Evolutionary conservation across 148 eudicot genomes (phyloP).

Genomic region (Camellia japonica): DNA sequence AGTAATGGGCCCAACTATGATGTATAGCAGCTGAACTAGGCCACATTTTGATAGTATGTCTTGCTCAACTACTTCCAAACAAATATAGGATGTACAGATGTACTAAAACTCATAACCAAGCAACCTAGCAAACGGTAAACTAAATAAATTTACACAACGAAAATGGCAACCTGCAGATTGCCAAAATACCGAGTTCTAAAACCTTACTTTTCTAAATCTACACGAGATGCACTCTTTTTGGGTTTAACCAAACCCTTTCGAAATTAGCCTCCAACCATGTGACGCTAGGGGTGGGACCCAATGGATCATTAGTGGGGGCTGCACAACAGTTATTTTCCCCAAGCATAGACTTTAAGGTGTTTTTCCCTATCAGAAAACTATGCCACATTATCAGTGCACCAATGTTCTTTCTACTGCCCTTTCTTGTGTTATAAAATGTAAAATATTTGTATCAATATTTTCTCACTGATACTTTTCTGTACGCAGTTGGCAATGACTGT

Average conservation of each 20-base stretch:
- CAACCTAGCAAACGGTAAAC: too few species aligned
- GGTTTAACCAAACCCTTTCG: neutral
- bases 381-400: neutral
- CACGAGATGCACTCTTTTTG: too few species aligned
- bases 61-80: too few species aligned
- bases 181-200: too few species aligned
- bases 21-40: too few species aligned
- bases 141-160: too few species aligned
- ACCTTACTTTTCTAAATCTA: too few species aligned
- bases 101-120: too few species aligned
- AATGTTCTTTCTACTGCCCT: neutral
- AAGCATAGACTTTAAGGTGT: neutral
- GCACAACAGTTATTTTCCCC: neutral
- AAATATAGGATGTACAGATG: too few species aligned
- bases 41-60: too few species aligned
- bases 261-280: neutral
- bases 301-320: neutral
- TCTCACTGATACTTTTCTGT: conserved; percentile 8
- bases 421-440: neutral
- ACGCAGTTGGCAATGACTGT: conserved; percentile 78
- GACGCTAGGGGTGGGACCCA: neutral
- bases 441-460: neutral
- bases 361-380: neutral
- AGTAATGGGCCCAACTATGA: too few species aligned
- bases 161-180: too few species aligned